A percentile compares a stretch with the other conserved stretches of the same genome.
These are phyloP conservation scores for Ophiorrhiza pumila DNA, from an alignment of 257 asterid species.

Conservation along the genomic window DNA sequence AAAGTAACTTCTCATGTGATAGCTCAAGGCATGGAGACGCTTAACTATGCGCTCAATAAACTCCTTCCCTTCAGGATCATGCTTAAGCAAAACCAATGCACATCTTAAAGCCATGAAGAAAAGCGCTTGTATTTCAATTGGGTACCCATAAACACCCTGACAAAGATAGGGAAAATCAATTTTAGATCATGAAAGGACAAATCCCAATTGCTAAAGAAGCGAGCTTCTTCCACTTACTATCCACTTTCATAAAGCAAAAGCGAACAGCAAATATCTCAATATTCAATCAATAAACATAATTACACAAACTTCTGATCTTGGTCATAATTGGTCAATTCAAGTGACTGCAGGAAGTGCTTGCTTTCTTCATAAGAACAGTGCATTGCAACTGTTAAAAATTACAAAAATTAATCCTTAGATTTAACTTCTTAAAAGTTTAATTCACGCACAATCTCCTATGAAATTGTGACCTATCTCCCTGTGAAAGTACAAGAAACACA, in stretches of 20 bases:
- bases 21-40: constrained; percentile 65
- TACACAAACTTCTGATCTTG: neutral
- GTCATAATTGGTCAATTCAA: neutral
- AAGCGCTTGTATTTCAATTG: constrained; percentile 63
- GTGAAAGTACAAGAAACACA: neutral
- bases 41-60: constrained; percentile 51
- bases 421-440: neutral
- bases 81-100: constrained; percentile 55
- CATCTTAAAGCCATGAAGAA: constrained; percentile 77
- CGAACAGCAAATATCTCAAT: neutral
- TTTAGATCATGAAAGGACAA: neutral
- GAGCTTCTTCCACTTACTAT: neutral
- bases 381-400: neutral
- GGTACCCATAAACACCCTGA: constrained; percentile 74
- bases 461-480: neutral
- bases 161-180: constrained; percentile 13
- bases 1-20: constrained; percentile 72
- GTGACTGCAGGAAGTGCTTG: neutral
- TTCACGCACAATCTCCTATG: neutral
- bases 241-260: neutral
- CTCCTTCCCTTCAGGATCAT: constrained; percentile 56
- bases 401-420: neutral
- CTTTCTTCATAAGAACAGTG: neutral
- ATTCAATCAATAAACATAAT: neutral
- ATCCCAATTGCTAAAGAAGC: neutral